Evolutionary conservation across 2,329 filamentous ascomycete species (phyloP).

Genomic region (Aspergillus pseudonomiae): DNA sequence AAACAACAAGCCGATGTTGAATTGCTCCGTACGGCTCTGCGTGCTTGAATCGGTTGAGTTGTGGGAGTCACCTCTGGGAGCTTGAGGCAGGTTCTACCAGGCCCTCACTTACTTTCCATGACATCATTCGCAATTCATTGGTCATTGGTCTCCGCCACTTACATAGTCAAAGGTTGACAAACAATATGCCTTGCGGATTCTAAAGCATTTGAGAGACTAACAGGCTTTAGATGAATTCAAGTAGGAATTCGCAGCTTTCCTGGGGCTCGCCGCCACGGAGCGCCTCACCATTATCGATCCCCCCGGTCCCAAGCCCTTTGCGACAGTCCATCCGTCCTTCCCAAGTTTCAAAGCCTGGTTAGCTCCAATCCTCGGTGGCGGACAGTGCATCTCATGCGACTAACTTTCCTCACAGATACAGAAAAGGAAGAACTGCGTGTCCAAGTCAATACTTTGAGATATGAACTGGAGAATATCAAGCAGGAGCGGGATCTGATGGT

Average conservation of each 20-base stretch:
- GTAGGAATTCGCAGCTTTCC: conserved; percentile 55
- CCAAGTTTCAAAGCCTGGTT: conserved; percentile 42
- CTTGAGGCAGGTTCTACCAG: not conserved
- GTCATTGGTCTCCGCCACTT: not conserved
- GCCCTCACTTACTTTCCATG: not conserved
- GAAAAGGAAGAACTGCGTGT: conserved; percentile 80
- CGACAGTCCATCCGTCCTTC: conserved; percentile 41
- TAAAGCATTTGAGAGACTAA: conserved; percentile 11
- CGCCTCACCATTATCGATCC: conserved; percentile 45
- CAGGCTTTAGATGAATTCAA: conserved; percentile 37
- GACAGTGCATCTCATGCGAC: not conserved
- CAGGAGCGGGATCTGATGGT: conserved; percentile 82
- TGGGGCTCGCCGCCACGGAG: conserved; percentile 64
- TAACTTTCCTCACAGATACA: conserved; percentile 33
- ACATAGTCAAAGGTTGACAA: not conserved
- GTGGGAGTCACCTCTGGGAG: not conserved
- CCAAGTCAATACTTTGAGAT: conserved; percentile 83
- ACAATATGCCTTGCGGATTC: not conserved
- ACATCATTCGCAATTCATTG: not conserved
- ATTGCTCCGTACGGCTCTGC: not conserved
- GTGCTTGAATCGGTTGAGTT: not conserved
- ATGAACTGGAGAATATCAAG: conserved; percentile 82
- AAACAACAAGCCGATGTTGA: conserved; percentile 19
- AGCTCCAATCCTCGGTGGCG: conserved; percentile 12
- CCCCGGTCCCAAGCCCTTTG: conserved; percentile 36